Base-by-base conservation (phyloP, 2,329 filamentous ascomycete species). In the Botrytis aclada region DNA sequence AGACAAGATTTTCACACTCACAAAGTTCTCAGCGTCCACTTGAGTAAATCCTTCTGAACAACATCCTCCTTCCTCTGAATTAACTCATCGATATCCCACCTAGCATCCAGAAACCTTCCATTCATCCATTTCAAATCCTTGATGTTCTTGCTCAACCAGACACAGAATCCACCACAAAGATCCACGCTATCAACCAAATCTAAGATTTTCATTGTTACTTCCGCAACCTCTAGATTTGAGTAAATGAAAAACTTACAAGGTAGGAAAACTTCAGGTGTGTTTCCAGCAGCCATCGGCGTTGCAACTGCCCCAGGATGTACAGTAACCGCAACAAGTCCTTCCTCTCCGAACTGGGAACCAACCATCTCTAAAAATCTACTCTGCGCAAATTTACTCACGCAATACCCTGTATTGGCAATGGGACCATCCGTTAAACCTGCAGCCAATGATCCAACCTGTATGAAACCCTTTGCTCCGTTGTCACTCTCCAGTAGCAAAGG, bases 331-430 rank as follows among this genome's bases (percentile, higher is more conserved):
- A 72, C 32, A n/a, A 72, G n/a, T 2, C 71, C 71, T 34, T 62
- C 65, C 12, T 20, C 64, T 5, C 32, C 54, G 56, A 72, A 72
- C 34, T 72, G 71, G 2, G 12, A 25, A 2, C 43, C 64, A 8
- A 72, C 5, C 64, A 70, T 72, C 54, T 72, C 71, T 43, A 72
- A 37, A 22, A 72, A 41, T 6, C 71, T 51, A 69, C 71, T 69
- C 3, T 72, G 71, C 34, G 71, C 71, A 34, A 72, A 60, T 41
- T 69, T 72, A 72, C 71, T 72, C 39, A 72, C 71, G n/a, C 71
- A 72, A 70, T 72, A 72, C 41, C 64, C 71, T 14, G 71, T 69
- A 25, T 72, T 72, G 1, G 71, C 71, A 37, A 72, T 72, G 37
- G 64, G 54, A 0, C 71, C 71, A 47, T 63, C 34, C 9, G 45